A percentile compares a stretch with the other conserved stretches of the same genome.
Evolutionary conservation across 257 asterid species (phyloP).

Genomic region (Solanum neorickii): DNA sequence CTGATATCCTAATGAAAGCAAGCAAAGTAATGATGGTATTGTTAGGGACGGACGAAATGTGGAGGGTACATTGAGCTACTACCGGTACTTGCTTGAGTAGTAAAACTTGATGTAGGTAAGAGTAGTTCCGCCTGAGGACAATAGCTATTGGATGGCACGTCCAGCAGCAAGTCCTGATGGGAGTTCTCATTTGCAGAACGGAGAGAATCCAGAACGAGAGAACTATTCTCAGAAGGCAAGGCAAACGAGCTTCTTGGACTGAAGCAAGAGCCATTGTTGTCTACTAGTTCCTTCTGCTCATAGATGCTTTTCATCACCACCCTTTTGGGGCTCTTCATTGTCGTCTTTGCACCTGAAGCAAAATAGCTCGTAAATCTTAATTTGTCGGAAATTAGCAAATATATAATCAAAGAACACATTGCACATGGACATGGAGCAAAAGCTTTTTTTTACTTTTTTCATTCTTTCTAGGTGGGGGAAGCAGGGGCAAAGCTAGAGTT

Average conservation of each 20-base stretch:
- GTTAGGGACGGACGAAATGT: constrained; percentile 22
- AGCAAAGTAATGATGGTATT: not conserved
- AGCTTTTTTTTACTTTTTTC: not conserved
- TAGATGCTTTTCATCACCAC: constrained; percentile 18
- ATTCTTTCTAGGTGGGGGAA: not conserved
- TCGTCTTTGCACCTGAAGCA: constrained; percentile 41
- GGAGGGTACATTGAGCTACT: constrained; percentile 46
- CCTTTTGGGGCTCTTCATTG: constrained; percentile 46
- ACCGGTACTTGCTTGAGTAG: constrained; percentile 52
- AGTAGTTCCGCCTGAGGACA: constrained; percentile 77
- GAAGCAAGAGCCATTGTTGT: constrained; percentile 28
- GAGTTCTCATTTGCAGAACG: constrained; percentile 28
- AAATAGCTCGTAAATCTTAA: not conserved
- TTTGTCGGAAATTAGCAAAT: not conserved
- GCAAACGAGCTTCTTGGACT: constrained; percentile 43
- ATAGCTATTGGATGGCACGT: constrained; percentile 53
- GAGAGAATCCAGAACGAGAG: constrained; percentile 39
- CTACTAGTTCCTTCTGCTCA: constrained; percentile 33
- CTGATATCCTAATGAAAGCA: not conserved
- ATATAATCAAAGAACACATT: not conserved
- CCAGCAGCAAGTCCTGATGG: constrained; percentile 61
- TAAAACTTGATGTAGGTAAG: constrained; percentile 35
- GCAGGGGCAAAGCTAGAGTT: not conserved
- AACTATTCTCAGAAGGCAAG: constrained; percentile 35
- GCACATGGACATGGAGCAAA: not conserved